Evolutionary conservation across 768 basidiomycete genomes (phyloP).

Genomic region (Leccinum subtestaceum): DNA sequence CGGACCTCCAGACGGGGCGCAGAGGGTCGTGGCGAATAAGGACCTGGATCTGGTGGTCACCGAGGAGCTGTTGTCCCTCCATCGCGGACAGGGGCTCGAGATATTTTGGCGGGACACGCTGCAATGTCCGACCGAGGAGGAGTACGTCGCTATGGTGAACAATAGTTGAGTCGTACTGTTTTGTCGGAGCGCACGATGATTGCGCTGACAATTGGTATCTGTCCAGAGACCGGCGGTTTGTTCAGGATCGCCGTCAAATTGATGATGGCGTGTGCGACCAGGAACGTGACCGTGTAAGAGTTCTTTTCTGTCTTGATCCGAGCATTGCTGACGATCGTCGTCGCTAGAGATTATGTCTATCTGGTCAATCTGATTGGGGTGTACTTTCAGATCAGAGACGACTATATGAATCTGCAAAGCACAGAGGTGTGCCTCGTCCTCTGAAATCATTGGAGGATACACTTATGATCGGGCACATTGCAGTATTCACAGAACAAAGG

Average conservation of each 20-base stretch:
- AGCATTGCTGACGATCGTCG: background rate
- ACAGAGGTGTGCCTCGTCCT: conserved; percentile 54
- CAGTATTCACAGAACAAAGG: conserved; percentile 66
- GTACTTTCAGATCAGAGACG: conserved; percentile 96
- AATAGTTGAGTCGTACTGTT: conserved; percentile 61
- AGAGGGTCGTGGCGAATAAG: conserved; percentile 58
- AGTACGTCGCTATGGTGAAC: conserved; percentile 95
- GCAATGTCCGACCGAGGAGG: conserved; percentile 88
- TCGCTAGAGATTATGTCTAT: conserved; percentile 78
- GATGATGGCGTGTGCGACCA: conserved; percentile 88
- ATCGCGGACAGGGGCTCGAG: conserved; percentile 94
- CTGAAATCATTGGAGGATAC: background rate
- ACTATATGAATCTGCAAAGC: conserved; percentile 93
- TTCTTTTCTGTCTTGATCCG: background rate
- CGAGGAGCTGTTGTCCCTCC: conserved; percentile 74
- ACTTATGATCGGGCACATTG: background rate
- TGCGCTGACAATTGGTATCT: background rate
- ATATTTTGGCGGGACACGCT: conserved; percentile 92
- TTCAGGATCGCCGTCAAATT: conserved; percentile 90
- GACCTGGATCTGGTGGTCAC: conserved; percentile 54
- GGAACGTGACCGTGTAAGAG: conserved; percentile 55
- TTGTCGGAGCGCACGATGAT: conserved; percentile 53
- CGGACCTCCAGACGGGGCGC: background rate
- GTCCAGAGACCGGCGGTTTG: conserved; percentile 88
- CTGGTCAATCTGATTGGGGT: conserved; percentile 92